Percentiles rank a stretch among this genome's conserved stretches.
These are phyloP conservation scores for Begonia loranthoides DNA, from an alignment of 306 rosid species.

Conservation along the genomic window DNA sequence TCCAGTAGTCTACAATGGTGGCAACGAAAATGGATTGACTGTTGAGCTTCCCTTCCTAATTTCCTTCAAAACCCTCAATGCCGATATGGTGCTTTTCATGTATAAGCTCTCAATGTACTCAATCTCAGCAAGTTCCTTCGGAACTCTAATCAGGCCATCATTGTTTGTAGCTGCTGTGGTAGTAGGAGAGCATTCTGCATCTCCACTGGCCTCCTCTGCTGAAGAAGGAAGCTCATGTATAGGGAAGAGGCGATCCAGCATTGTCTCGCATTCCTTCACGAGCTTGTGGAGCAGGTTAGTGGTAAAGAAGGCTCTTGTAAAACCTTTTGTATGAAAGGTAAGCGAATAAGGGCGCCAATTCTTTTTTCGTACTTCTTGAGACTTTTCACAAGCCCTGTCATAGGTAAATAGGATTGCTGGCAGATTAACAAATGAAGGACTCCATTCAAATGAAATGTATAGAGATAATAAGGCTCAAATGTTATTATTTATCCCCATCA, in stretches of 20 bases:
- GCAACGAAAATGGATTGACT: conserved; percentile 71
- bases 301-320: conserved; percentile 85
- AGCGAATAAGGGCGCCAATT: conserved; percentile 91
- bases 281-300: conserved; percentile 89
- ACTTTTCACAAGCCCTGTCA: conserved; percentile 79
- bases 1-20: conserved; percentile 51
- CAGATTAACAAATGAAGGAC: conserved; percentile 1
- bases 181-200: conserved; percentile 41
- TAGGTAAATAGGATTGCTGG: conserved; percentile 5
- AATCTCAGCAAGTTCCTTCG: conserved; percentile 65
- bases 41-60: conserved; percentile 88
- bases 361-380: conserved; percentile 95
- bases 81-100: conserved; percentile 74
- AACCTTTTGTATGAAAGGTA: conserved; percentile 94
- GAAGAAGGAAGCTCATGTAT: conserved; percentile 26
- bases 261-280: conserved; percentile 84
- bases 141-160: conserved; percentile 25
- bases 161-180: conserved; percentile 36
- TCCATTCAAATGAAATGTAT: no score
- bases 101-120: conserved; percentile 76
- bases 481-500: no score
- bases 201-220: conserved; percentile 27
- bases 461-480: no score
- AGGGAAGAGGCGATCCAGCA: conserved; percentile 70
- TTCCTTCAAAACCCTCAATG: conserved; percentile 71